Evolutionary conservation across 2,329 filamentous ascomycete genomes (phyloP), one percentile per base, ranked within the genome.

Genomic region (Pyrenophora seminiperda): DNA sequence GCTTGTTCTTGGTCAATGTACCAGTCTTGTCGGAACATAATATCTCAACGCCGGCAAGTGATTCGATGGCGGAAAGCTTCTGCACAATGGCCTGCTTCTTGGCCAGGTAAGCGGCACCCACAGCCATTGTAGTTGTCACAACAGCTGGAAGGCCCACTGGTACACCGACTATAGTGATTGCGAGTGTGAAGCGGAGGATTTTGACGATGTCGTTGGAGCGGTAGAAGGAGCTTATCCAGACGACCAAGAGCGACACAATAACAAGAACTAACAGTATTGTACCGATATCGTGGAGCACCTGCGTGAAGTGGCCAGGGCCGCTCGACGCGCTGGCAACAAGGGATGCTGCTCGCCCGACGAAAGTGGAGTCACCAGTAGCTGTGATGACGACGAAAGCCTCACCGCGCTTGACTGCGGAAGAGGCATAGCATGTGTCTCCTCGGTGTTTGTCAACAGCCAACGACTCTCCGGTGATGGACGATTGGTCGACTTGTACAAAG

Each of bases 11-110:
- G 72, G 91, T 96, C 72, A 96, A 78, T 51, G 91, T 96, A 78
- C 91, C 91, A 22, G 91, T 95, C 84, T 95, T 95, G 83, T 95
- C 91, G 44, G 91, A 93, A 82, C 91, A 95, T 49, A 96, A 88
- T 74, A 96, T 94, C 77, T 96, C 89, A 56, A 95, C 91, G 80
- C 91, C 91, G 71, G 91, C 91, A 59, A 96, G 83, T 19, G 91
- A 95, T 80, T 96, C 91, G 56, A 96, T 96, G 59, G 91, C 91
- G 27, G 88, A 91, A 44, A 96, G 85, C 81, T 93, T 95, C 80
- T 95, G 91, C 61, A 96, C 91, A 62, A 96, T 95, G 46, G 91
- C 91, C 79, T 92, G 86, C 82, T 93, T 92, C 82, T 91, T 92
- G 68, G 91, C 91, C 52, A 96, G 84, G 76, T 94, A 94, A 58